Base-by-base conservation (phyloP, 805 yeast species). In the Barnettozyma salicaria region DNA sequence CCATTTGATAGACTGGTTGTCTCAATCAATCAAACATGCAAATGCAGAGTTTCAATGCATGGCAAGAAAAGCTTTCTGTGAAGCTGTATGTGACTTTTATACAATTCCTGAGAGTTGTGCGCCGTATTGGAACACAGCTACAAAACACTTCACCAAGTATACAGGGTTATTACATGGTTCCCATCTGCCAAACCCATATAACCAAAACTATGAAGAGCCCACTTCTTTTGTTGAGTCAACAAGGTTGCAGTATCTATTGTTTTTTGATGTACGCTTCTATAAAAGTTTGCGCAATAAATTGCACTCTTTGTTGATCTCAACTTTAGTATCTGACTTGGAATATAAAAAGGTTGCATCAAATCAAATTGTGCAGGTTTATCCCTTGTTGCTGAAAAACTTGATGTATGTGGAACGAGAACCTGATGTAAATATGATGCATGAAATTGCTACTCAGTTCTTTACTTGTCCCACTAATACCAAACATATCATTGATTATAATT, bases 401-500 rank as follows among this genome's bases (percentile, higher is more conserved):
- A 74, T 77, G n/a, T 52, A 59, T 16, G 64, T 76, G 44, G 99
- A 92, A 52, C 70, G 96, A 42, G 97, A 92, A 52, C 95, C 96
- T 0, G 96, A 88, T 48, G 61, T 75, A 37, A 85, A 90, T 10
- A 70, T 84, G 4, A 68, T 89, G 64, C 71, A 79, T 26, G 75
- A 80, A 26, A 61, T 90, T 16, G 78, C 94, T 0, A 78, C 90
- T 0, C 98, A 92, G 59, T 62, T 92, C 17, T 88, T 88, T 58
- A 89, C 97, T 0, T 81, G 95, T 37, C 96, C 97, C 0, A 74
- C 88, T 0, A 80, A 82, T 45, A 79, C 95, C 1, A 72, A 74
- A 1, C 55, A 49, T 27, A 59, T 77, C 13, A 58, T 76, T 16
- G 50, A 61, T 4, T 13, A 27, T 3, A n/a, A 27, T 4, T 27